Base-by-base conservation (phyloP, 176 grass and related monocot genomes). In the Phragmites australis region DNA sequence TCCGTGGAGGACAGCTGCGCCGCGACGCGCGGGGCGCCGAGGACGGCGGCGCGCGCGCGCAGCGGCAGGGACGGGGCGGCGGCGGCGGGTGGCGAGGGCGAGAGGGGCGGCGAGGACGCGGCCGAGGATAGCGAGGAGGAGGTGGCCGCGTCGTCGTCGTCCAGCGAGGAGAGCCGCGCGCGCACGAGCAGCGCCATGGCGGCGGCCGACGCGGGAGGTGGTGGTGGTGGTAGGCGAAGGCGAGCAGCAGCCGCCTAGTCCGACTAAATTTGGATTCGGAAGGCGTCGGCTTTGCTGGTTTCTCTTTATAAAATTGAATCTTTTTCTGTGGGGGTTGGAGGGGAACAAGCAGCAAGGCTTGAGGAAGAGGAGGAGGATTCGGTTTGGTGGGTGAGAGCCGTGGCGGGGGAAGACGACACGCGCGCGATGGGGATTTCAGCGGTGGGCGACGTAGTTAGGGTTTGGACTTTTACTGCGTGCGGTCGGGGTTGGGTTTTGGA, bases 101-200 rank as follows among this genome's bases (percentile, higher is more conserved):
- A 89, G 64, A 16, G 64, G 47, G 37, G 39, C 82, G 87, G 77
- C 26, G 82, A 81, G 44, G 82, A 47, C 0, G 75, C 60, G 21
- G 39, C 71, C 27, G 87, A 81, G 87, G 86, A 88, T 57, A 55
- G 66, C 39, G 82, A 76, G 46, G 68, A 90, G 18, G 22, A 50
- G 31, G 73, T 64, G 29, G 50, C 45, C 12, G 2, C 31, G 26
- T 18, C 68, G 54, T 27, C 82, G 31, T 90, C 84, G 37, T 87
- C 84, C 6, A 80, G 61, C 34, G 70, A 18, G 53, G 89, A 87
- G 62, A 90, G 84, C 68, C 32, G 69, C 22, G 89, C 89, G 39
- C 84, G 89, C 80, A 90, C 65, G 52, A 67, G 84, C 63, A 87
- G 29, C 59, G 75, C 75, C 84, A 83, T 87, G 83, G 31, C 11